Conservation (phyloP, 768 basidiomycete genomes). For the Phaffia australis region DNA sequence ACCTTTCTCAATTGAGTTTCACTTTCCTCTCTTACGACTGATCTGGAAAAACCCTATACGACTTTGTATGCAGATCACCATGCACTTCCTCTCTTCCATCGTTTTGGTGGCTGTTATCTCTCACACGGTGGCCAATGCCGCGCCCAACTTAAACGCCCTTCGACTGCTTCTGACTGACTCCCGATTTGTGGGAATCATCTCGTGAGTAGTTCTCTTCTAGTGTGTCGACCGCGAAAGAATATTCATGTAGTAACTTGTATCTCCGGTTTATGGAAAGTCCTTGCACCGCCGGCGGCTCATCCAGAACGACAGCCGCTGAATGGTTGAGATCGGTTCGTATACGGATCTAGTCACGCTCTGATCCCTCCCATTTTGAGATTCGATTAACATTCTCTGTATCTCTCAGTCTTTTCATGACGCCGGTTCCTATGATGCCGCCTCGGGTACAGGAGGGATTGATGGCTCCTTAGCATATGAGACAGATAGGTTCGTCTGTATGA, state of each 20-base stretch:
- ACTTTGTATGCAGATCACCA: too few relatives aligned
- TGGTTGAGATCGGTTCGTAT: conserved; percentile 15
- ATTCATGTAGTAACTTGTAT: too few relatives aligned
- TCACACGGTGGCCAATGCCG: background rate
- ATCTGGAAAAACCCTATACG: too few relatives aligned
- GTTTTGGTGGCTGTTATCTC: too few relatives aligned
- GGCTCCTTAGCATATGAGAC: conserved; percentile 19
- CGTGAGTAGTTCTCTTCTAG: background rate
- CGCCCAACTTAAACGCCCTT: conserved; percentile 4
- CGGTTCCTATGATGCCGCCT: conserved; percentile 15
- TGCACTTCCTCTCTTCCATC: background rate
- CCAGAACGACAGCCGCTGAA: conserved; percentile 18
- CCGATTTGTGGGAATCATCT: conserved; percentile 10
- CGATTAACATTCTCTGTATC: too few relatives aligned
- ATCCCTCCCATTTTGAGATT: background rate
- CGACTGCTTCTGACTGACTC: conserved; percentile 16
- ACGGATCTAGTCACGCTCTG: background rate
- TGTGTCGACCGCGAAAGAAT: background rate
- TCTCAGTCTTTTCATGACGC: conserved; percentile 22
- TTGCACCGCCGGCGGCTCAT: conserved; percentile 9
- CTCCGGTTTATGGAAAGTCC: background rate
- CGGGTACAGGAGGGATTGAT: conserved; percentile 18
- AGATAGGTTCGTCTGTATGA: background rate
- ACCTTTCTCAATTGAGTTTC: too few relatives aligned
- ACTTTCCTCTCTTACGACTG: too few relatives aligned